A percentile compares a stretch with the other conserved stretches of the same genome.
Evolutionary conservation across 2,329 filamentous ascomycete genomes (phyloP).

Genomic region (Cytospora chrysosperma): DNA sequence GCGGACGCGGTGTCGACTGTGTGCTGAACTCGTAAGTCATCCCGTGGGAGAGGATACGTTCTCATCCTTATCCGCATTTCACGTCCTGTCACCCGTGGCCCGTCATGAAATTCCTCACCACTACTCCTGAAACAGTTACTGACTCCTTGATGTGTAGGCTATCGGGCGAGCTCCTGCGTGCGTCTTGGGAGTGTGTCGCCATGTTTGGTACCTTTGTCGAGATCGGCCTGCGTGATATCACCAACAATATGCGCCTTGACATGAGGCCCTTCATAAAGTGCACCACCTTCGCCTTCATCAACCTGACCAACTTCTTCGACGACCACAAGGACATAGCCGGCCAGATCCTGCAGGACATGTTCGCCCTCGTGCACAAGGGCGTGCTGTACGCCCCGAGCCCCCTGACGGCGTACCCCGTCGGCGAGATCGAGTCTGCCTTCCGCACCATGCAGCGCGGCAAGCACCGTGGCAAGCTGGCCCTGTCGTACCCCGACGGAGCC

Average conservation of each 20-base stretch:
- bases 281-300: slow-evolving; percentile 34
- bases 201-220: slow-evolving; percentile 24
- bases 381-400: slow-evolving; percentile 11
- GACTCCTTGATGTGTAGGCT: slow-evolving; percentile 13
- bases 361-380: slow-evolving; percentile 1
- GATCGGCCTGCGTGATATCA: slow-evolving; percentile 24
- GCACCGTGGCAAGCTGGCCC: slow-evolving; percentile 34
- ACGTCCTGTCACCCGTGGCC: too few relatives aligned
- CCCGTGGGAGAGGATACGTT: too few relatives aligned
- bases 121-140: too few relatives aligned
- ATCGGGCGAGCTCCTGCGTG: slow-evolving; percentile 31
- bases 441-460: slow-evolving; percentile 34
- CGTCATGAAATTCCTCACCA: too few relatives aligned
- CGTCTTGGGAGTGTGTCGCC: slow-evolving; percentile 26
- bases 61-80: too few relatives aligned
- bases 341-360: slow-evolving; percentile 1
- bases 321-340: background rate
- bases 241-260: slow-evolving; percentile 35
- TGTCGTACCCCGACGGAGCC: slow-evolving; percentile 29
- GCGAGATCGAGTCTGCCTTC: slow-evolving; percentile 37
- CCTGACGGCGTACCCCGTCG: slow-evolving; percentile 23
- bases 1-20: slow-evolving; percentile 32
- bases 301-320: slow-evolving; percentile 30
- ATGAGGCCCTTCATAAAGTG: slow-evolving; percentile 30
- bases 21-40: slow-evolving; percentile 31